These are phyloP conservation scores for Chytriomyces confervae DNA, from an alignment of 192 early-diverging fungal genomes.

Conservation along the genomic window DNA sequence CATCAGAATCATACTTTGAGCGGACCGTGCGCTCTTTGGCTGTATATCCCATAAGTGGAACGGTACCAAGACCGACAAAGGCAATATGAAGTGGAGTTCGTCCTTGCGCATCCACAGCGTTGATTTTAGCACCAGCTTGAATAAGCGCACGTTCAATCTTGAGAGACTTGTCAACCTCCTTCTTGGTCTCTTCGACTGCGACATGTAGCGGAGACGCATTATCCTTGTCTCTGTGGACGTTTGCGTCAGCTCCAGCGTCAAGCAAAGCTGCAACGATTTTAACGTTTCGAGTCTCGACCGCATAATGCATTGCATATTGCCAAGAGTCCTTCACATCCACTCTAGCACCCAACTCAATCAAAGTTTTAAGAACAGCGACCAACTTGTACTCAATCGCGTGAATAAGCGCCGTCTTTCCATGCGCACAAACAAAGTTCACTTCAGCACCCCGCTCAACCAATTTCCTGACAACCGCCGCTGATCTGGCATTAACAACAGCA, in stretches of 20 bases:
- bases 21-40: conserved; percentile 29
- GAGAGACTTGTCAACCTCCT: conserved; percentile 52
- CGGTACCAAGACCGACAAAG: conserved; percentile 42
- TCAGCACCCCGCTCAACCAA: conserved; percentile 38
- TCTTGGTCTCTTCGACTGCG: conserved; percentile 54
- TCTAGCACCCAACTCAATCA: conserved; percentile 26
- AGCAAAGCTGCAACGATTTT: conserved; percentile 51
- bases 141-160: conserved; percentile 55
- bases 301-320: conserved; percentile 49
- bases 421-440: conserved; percentile 8
- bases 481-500: conserved; percentile 18
- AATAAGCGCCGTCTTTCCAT: conserved; percentile 33
- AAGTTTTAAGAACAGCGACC: neutral
- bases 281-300: conserved; percentile 46
- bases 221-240: conserved; percentile 26
- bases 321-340: conserved; percentile 38
- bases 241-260: conserved; percentile 45
- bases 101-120: conserved; percentile 57
- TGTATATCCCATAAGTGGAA: conserved; percentile 49
- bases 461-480: conserved; percentile 20
- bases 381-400: conserved; percentile 14
- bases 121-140: conserved; percentile 48
- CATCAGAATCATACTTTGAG: conserved; percentile 26
- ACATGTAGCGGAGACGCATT: conserved; percentile 55
- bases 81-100: conserved; percentile 60